Evolutionary conservation across 345 rosid genomes (phyloP).

Genomic region (Gossypium arboreum): DNA sequence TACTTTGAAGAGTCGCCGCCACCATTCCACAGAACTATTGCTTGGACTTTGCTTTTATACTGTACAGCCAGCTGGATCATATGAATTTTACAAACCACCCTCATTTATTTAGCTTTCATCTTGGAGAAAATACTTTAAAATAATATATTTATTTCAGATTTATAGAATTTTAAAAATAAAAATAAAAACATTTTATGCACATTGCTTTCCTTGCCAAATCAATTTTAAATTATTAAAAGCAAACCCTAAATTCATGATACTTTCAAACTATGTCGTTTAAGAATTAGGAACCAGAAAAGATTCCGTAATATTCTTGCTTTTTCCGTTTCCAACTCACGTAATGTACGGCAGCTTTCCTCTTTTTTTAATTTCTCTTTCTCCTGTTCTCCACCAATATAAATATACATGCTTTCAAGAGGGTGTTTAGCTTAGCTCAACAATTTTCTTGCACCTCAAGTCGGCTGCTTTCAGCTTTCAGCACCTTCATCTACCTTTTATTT

Average conservation of each 20-base stretch:
- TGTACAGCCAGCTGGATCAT: neutral
- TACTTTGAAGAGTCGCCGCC: neutral
- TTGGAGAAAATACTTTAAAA: too few relatives aligned
- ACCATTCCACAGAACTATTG: neutral
- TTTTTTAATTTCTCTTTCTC: neutral
- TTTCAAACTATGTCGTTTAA: neutral
- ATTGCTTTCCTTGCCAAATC: too few relatives aligned
- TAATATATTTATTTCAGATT: too few relatives aligned
- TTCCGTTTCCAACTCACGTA: neutral
- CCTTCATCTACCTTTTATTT: neutral
- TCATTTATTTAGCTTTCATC: too few relatives aligned
- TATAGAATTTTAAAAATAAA: too few relatives aligned
- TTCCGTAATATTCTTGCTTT: neutral
- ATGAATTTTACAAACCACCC: too few relatives aligned
- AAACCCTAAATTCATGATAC: neutral
- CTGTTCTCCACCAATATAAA: neutral
- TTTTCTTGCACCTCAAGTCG: conserved; percentile 39
- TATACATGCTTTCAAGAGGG: neutral
- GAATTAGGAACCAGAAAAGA: neutral
- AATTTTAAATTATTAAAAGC: neutral
- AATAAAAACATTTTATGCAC: too few relatives aligned
- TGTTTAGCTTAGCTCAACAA: neutral
- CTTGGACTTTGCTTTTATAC: neutral
- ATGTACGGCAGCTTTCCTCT: neutral
- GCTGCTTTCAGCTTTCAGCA: neutral